These are phyloP conservation scores for Fraxinus anomala DNA, from an alignment of 257 asterid genomes.

Conservation along the genomic window DNA sequence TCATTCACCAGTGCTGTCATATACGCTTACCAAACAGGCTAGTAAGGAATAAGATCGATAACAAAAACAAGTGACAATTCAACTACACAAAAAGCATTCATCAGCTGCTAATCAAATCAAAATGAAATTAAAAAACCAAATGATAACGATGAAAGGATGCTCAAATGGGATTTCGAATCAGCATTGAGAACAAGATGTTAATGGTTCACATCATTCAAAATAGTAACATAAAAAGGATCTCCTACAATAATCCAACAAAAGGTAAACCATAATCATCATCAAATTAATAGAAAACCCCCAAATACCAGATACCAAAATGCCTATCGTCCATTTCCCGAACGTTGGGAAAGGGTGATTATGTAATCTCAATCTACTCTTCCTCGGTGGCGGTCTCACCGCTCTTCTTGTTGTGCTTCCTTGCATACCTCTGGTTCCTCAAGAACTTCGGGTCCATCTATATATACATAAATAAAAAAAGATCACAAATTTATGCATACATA, in stretches of 20 bases:
- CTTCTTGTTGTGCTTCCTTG: slow-evolving; percentile 84
- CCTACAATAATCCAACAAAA: neutral
- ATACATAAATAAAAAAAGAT: neutral
- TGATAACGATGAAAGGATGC: neutral
- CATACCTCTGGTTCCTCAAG: slow-evolving; percentile 96
- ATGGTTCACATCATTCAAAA: neutral
- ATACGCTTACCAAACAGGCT: neutral
- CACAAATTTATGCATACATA: neutral
- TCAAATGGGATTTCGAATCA: neutral
- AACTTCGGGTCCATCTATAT: slow-evolving; percentile 90
- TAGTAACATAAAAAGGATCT: neutral
- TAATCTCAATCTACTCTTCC: slow-evolving; percentile 49
- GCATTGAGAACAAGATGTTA: neutral
- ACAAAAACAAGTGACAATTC: neutral
- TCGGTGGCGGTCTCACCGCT: slow-evolving; percentile 43
- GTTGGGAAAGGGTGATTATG: neutral
- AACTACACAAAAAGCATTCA: neutral
- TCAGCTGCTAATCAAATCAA: neutral
- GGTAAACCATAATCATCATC: neutral
- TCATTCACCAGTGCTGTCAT: neutral
- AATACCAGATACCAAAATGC: slow-evolving; percentile 3
- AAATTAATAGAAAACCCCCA: neutral
- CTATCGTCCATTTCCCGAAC: neutral
- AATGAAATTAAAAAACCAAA: neutral
- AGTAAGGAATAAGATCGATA: neutral